Conservation (phyloP, 805 yeast genomes). For the Wickerhamiella kazuoi region DNA sequence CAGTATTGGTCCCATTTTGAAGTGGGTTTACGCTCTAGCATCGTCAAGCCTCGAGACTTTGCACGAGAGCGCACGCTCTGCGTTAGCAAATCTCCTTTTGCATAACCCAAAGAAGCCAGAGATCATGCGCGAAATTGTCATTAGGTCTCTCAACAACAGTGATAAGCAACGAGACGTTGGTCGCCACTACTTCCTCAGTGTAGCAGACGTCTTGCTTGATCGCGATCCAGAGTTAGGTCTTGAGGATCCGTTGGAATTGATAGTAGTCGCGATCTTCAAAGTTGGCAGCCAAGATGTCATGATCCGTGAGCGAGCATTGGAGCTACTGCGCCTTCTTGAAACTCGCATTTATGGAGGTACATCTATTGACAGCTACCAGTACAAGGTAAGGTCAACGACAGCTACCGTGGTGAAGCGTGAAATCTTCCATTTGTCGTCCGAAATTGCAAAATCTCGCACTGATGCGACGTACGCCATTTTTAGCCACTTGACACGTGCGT, state of each 20-base stretch:
- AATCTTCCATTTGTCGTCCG: slow-evolving; percentile 57
- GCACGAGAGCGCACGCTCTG: slow-evolving; percentile 47
- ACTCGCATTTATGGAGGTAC: slow-evolving; percentile 36
- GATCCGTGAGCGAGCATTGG: slow-evolving; percentile 56
- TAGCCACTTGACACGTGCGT: slow-evolving; percentile 53
- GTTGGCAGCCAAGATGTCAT: slow-evolving; percentile 55
- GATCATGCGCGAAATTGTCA: slow-evolving; percentile 38
- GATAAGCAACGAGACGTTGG: slow-evolving; percentile 29
- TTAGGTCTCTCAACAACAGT: slow-evolving; percentile 47
- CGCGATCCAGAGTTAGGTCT: slow-evolving; percentile 35
- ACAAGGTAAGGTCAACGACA: slow-evolving; percentile 55
- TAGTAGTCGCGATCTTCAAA: slow-evolving; percentile 62
- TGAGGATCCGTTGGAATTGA: slow-evolving; percentile 32
- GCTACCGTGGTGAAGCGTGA: slow-evolving; percentile 78
- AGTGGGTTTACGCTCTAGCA: slow-evolving; percentile 69
- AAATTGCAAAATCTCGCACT: slow-evolving; percentile 44
- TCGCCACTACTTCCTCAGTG: slow-evolving; percentile 51
- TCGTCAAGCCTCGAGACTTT: slow-evolving; percentile 37
- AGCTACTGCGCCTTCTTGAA: slow-evolving; percentile 52
- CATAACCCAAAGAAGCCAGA: slow-evolving; percentile 39
- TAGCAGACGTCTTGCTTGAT: slow-evolving; percentile 45
- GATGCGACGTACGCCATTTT: slow-evolving; percentile 44
- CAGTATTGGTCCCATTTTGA: slow-evolving; percentile 41
- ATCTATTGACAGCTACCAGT: slow-evolving; percentile 40
- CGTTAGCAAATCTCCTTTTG: slow-evolving; percentile 48